Evolutionary conservation across 2,329 filamentous ascomycete genomes (phyloP).

Genomic region (Chlorencoelia australis): DNA sequence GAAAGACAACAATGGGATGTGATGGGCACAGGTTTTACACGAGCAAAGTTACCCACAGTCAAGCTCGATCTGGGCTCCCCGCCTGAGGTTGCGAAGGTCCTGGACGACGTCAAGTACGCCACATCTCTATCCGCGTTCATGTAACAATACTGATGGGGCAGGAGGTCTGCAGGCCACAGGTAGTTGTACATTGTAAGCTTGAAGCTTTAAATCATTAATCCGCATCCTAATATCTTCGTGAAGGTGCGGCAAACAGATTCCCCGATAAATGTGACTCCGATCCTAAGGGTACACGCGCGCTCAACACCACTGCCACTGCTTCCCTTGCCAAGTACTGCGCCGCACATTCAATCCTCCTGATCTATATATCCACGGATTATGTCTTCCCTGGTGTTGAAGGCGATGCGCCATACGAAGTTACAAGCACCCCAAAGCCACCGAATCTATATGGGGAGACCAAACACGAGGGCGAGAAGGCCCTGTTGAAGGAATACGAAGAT

Average conservation of each 20-base stretch:
- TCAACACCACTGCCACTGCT: conserved; percentile 66
- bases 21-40: conserved; percentile 63
- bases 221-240: too few relatives aligned
- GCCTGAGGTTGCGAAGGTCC: conserved; percentile 36
- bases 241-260: conserved; percentile 78
- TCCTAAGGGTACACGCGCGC: conserved; percentile 59
- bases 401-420: conserved; percentile 72
- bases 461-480: conserved; percentile 58
- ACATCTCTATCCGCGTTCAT: conserved; percentile 5
- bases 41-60: conserved; percentile 60
- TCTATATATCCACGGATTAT: conserved; percentile 79
- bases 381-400: conserved; percentile 65
- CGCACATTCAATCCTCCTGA: conserved; percentile 48
- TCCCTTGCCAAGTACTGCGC: conserved; percentile 58
- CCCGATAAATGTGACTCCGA: conserved; percentile 78
- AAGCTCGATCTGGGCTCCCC: conserved; percentile 26
- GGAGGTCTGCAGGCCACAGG: conserved; percentile 48
- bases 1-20: conserved; percentile 55
- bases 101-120: conserved; percentile 46
- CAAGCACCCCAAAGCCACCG: conserved; percentile 54
- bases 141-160: conserved; percentile 10
- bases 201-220: background rate
- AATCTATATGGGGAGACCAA: conserved; percentile 75
- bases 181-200: conserved; percentile 68
- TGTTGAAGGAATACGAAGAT: conserved; percentile 49